Evolutionary conservation across 495 filamentous ascomycete genomes (phyloP).

Genomic region (Xeromyces bisporus): DNA sequence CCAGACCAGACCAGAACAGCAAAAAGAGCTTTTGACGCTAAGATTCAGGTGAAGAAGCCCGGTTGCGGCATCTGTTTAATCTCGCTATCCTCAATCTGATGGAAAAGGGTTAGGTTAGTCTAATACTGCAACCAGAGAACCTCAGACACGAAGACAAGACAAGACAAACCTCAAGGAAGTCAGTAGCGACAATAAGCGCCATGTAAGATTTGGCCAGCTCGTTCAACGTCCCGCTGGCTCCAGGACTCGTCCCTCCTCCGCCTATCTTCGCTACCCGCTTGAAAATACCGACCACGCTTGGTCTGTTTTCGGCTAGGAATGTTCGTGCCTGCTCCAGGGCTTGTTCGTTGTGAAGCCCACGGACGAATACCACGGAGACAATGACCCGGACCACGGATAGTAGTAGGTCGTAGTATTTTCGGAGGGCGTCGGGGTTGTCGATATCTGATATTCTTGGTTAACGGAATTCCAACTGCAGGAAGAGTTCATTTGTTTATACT

Average conservation of each 20-base stretch:
- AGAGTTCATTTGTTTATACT: constrained; percentile 19
- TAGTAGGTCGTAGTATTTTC: constrained; percentile 69
- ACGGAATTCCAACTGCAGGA: constrained; percentile 1
- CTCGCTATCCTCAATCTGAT: constrained; percentile 27
- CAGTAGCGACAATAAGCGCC: constrained; percentile 38
- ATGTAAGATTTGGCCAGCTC: constrained; percentile 45
- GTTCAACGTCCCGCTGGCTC: constrained; percentile 24
- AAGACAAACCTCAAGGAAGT: constrained; percentile 41
- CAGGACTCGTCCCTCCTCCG: constrained; percentile 31
- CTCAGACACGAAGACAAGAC: no score
- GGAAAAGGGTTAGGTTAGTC: constrained; percentile 6
- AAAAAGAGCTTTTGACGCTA: no score
- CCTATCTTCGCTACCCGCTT: constrained; percentile 68
- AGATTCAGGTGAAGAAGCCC: constrained; percentile 24
- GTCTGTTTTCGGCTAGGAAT: constrained; percentile 67
- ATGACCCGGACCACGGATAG: constrained; percentile 69
- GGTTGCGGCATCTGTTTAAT: constrained; percentile 15
- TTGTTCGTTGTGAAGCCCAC: constrained; percentile 65
- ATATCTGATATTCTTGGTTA: constrained; percentile 29
- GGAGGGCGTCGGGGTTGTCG: constrained; percentile 52
- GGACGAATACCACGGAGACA: constrained; percentile 54
- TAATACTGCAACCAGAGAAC: no score
- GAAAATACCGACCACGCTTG: constrained; percentile 70
- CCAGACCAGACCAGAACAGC: no score
- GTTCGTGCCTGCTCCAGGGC: constrained; percentile 51